Evolutionary conservation across 352 stramenopile genomes (phyloP).

Genomic region (Phytophthora sp.): DNA sequence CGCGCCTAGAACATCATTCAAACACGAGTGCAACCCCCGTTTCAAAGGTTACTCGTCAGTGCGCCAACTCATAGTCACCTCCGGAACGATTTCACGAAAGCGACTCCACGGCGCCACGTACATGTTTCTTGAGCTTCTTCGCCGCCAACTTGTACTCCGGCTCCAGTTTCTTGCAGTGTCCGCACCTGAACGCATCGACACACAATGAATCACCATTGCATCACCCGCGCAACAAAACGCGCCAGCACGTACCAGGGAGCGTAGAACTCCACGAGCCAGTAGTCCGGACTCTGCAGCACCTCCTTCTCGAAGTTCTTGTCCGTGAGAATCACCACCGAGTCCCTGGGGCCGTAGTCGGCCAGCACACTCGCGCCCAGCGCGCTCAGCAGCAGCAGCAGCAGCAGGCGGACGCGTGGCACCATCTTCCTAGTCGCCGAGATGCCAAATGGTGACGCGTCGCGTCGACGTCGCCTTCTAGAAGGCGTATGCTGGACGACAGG

Average conservation of each 20-base stretch:
- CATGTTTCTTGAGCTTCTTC: conserved; percentile 84
- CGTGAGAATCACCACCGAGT: conserved; percentile 74
- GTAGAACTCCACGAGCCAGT: conserved; percentile 95
- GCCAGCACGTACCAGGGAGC: conserved; percentile 93
- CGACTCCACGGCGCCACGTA: conserved; percentile 11
- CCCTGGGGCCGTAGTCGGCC: conserved; percentile 55
- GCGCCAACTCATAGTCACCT: not conserved
- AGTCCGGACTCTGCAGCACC: conserved; percentile 78
- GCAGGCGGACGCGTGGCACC: conserved; percentile 32
- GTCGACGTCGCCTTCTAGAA: too few species aligned
- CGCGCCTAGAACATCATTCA: conserved; percentile 51
- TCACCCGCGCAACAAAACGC: too few species aligned
- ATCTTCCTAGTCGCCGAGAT: conserved; percentile 12
- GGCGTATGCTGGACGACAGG: not conserved
- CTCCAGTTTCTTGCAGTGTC: conserved; percentile 91
- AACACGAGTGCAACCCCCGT: not conserved
- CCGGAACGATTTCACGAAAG: conserved; percentile 2
- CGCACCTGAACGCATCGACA: conserved; percentile 56
- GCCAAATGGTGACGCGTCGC: not conserved
- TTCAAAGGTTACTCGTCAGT: conserved; percentile 17
- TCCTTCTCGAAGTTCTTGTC: conserved; percentile 87
- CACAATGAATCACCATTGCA: not conserved
- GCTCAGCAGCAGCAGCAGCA: conserved; percentile 22
- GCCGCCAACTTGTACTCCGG: conserved; percentile 90
- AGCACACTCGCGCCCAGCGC: conserved; percentile 9